Conservation (phyloP, 331 rosid species). For the Pyrus hybrid region DNA sequence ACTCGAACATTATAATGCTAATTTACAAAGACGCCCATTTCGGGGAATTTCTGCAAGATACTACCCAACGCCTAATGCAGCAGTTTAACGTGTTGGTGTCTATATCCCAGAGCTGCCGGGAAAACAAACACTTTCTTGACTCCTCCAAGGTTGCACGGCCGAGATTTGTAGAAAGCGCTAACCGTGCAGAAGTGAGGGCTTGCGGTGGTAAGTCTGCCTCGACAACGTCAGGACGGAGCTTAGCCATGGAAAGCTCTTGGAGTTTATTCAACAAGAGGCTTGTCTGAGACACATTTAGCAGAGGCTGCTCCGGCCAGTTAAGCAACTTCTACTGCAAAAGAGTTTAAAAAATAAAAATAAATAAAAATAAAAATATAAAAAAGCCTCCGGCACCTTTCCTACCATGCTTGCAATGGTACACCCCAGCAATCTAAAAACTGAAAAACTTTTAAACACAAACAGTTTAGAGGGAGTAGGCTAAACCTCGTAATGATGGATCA, state of each 20-base stretch:
- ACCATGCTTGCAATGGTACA: constrained; percentile 92
- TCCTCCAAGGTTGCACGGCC: constrained; percentile 85
- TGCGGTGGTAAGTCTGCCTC: constrained; percentile 53
- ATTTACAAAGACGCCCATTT: neutral
- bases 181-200: constrained; percentile 59
- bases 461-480: neutral
- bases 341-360: no score
- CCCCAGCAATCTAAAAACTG: constrained; percentile 71
- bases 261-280: constrained; percentile 73
- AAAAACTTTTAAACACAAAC: constrained; percentile 6
- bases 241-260: constrained; percentile 72
- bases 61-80: neutral
- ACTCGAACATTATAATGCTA: neutral
- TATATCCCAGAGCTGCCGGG: neutral
- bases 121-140: neutral
- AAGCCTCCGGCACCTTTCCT: constrained; percentile 79
- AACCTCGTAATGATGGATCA: neutral
- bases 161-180: constrained; percentile 79
- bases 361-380: neutral
- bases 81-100: neutral
- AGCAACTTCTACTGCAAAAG: constrained; percentile 69
- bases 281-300: constrained; percentile 63
- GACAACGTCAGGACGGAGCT: constrained; percentile 47
- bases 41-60: neutral
- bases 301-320: constrained; percentile 68